These are phyloP conservation scores for apple (Malus domestica) DNA, from an alignment of 306 rosid genomes.

Conservation along the genomic window DNA sequence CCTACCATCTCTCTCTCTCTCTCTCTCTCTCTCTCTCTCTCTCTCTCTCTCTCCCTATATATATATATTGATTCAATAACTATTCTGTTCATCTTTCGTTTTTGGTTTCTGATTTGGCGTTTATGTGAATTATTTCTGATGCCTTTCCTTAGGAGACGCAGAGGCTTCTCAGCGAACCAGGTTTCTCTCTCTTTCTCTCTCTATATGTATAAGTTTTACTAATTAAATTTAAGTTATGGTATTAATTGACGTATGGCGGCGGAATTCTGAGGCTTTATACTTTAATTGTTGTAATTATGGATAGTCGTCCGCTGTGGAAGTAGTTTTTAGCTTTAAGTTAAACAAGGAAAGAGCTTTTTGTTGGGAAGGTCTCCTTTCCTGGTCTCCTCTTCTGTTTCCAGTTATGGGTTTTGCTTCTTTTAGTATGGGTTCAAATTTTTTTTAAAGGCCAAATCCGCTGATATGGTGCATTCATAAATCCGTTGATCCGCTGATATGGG, in stretches of 20 bases:
- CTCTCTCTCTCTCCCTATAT: too few species aligned
- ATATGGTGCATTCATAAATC: too few species aligned
- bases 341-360: background rate
- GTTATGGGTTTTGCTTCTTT: background rate
- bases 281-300: background rate
- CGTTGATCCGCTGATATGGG: background rate
- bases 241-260: background rate
- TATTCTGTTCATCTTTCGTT: background rate
- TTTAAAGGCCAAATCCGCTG: background rate
- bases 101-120: background rate
- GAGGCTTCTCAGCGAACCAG: slow-evolving; percentile 97
- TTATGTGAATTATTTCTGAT: slow-evolving; percentile 11
- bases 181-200: background rate
- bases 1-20: slow-evolving; percentile 12
- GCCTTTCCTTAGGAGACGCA: slow-evolving; percentile 64
- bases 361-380: background rate
- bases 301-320: background rate
- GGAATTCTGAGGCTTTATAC: background rate
- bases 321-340: background rate
- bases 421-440: background rate
- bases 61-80: too few species aligned
- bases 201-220: background rate
- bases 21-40: too few species aligned
- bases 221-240: background rate
- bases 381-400: background rate